Conservation (phyloP, 441 rosid species). For the Mallotus japonicus region DNA sequence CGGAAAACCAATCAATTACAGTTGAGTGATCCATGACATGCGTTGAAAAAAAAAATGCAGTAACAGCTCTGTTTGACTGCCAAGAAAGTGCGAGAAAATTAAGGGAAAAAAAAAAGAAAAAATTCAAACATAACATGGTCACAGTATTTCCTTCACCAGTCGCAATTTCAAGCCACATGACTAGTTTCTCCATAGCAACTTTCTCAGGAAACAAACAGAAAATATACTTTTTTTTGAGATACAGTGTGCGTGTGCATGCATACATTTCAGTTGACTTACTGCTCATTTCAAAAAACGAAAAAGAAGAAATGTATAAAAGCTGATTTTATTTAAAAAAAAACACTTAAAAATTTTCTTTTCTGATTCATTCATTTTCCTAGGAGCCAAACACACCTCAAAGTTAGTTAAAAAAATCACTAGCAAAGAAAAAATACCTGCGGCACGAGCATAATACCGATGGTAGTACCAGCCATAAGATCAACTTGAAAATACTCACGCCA, state of each 20-base stretch:
- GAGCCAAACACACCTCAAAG: background rate
- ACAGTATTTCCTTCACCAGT: too few species aligned
- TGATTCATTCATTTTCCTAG: background rate
- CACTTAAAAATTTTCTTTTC: too few species aligned
- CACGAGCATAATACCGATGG: constrained; percentile 94
- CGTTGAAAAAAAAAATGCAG: background rate
- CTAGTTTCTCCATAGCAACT: background rate
- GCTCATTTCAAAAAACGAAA: background rate
- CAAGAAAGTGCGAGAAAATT: background rate
- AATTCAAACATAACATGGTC: too few species aligned
- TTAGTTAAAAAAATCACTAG: background rate
- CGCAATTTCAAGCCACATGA: too few species aligned
- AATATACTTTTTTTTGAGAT: too few species aligned
- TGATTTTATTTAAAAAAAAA: too few species aligned
- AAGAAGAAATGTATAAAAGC: background rate
- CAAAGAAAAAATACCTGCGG: constrained; percentile 63
- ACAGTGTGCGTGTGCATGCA: background rate
- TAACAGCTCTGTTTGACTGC: constrained; percentile 20
- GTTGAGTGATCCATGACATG: too few species aligned
- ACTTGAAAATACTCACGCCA: constrained; percentile 71
- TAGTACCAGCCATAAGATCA: constrained; percentile 85
- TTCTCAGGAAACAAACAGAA: background rate
- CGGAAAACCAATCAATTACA: too few species aligned
- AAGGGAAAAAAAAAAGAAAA: background rate
- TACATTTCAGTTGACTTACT: background rate